phyloP scores from a whole-genome alignment of 208 protist genomes.

The Trypanosoma lewisi region DNA sequence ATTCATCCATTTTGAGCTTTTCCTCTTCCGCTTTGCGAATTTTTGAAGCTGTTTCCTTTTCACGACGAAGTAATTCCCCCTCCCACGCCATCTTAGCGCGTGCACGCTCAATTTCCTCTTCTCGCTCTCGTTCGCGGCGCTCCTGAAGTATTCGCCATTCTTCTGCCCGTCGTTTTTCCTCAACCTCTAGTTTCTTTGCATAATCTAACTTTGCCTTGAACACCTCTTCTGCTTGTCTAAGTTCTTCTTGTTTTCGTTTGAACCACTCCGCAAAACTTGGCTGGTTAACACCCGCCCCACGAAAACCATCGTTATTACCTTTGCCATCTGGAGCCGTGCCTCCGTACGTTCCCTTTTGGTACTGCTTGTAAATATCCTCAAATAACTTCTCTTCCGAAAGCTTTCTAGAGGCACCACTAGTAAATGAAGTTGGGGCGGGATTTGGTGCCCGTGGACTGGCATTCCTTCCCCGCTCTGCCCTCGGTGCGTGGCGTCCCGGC shows the following conservation, averaged over 20 bases:
- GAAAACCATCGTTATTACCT: constrained; percentile 26
- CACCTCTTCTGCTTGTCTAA: constrained; percentile 65
- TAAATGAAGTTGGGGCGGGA: not conserved
- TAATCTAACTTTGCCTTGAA: constrained; percentile 71
- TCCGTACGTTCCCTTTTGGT: constrained; percentile 55
- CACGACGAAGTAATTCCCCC: constrained; percentile 45
- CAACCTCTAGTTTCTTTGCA: constrained; percentile 63
- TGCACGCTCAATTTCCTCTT: constrained; percentile 49
- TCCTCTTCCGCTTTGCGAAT: constrained; percentile 43
- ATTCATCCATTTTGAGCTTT: constrained; percentile 49
- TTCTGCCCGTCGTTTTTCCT: constrained; percentile 63
- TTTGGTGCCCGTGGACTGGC: constrained; percentile 8
- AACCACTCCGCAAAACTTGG: constrained; percentile 83
- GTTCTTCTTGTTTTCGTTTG: constrained; percentile 78
- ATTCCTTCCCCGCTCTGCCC: constrained; percentile 2
- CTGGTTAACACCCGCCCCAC: constrained; percentile 35
- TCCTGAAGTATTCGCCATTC: constrained; percentile 79
- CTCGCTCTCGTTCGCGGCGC: constrained; percentile 55
- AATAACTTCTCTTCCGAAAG: constrained; percentile 67
- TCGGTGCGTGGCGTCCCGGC: not conserved
- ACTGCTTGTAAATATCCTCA: constrained; percentile 78
- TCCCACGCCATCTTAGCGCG: constrained; percentile 43
- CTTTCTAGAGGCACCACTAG: constrained; percentile 18
- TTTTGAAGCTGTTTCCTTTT: constrained; percentile 39
- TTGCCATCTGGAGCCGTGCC: constrained; percentile 13